Evolutionary conservation across 345 rosid genomes (phyloP).

Genomic region (Eucalyptus sp.): DNA sequence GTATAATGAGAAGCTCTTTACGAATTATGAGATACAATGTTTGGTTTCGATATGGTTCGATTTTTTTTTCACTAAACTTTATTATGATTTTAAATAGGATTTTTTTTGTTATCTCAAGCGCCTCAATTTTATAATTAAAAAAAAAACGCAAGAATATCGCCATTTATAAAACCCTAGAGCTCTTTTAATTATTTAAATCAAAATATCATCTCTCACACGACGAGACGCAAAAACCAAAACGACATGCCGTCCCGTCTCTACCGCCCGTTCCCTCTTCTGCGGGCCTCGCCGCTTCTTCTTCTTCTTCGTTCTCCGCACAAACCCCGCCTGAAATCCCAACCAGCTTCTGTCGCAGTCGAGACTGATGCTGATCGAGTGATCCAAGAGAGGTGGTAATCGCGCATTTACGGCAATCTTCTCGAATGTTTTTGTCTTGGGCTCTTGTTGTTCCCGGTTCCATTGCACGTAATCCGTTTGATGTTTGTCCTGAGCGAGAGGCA

Average conservation of each 20-base stretch:
- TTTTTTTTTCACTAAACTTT: background rate
- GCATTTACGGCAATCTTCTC: background rate
- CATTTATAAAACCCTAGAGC: rapidly evolving
- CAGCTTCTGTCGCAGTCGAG: background rate
- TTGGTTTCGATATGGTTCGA: rapidly evolving
- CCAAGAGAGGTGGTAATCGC: background rate
- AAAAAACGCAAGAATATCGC: no score
- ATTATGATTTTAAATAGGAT: background rate
- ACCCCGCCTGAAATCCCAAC: background rate
- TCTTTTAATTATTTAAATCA: no score
- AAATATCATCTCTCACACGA: no score
- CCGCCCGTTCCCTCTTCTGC: background rate
- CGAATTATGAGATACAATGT: rapidly evolving
- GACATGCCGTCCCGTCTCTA: rapidly evolving
- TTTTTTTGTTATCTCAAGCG: rapidly evolving
- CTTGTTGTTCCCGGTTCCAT: background rate
- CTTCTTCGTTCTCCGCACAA: background rate
- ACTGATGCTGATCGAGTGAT: background rate
- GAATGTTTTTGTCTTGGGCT: background rate
- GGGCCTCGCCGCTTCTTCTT: background rate
- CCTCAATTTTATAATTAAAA: background rate
- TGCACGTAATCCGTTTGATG: background rate
- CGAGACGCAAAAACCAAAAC: background rate
- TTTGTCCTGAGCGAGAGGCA: background rate
- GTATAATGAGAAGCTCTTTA: rapidly evolving